Base-by-base conservation (phyloP, 306 rosid genomes). In the Prunus padus region DNA sequence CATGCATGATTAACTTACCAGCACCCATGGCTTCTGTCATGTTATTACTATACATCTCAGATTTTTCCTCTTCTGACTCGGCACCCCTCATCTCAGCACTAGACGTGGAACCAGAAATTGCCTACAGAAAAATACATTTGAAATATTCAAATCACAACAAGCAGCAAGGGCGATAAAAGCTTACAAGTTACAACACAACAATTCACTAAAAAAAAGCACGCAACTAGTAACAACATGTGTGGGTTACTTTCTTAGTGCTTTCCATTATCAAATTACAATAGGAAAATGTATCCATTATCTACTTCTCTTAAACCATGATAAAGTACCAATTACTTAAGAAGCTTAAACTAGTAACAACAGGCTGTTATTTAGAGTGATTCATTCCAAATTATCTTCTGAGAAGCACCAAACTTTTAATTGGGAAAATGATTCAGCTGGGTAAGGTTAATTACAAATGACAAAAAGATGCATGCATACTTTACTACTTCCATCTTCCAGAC, bases 11-110 rank as follows among this genome's bases (percentile, higher is more conserved):
- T 51, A 84, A 83, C 91, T 80, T 89, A 95, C 99, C 99, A 76
- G 96, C 97, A 79, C 98, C 99, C 98, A 92, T 92, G 72, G 98
- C 98, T 83, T 86, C 86, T 57, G 98, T 90, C 99, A 95, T 95
- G 84, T 87, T 82, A 54, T 77, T 62, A 81, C 97, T 90, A 60
- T 92, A 95, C 68, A 60, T 74, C 75, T 90, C 97, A 31, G 99
- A 95, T 76, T 87, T 87, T 47, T 82, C 97, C 86, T 88, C 97
- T 78, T 92, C 8, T 46, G 54, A 64, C 37, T 80, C 64, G 0
- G 87, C 74, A 45, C 86, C 88, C 67, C 92, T 86, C 8, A 72
- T 79, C 84, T 86, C 87, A 25, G 93, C 87, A 78, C 89, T 82
- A 3, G 93, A 84, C 14, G 82, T 83, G 57, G 97, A 89, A 77